Conservation (phyloP, 768 basidiomycete genomes). For the Artomyces pyxidatus region DNA sequence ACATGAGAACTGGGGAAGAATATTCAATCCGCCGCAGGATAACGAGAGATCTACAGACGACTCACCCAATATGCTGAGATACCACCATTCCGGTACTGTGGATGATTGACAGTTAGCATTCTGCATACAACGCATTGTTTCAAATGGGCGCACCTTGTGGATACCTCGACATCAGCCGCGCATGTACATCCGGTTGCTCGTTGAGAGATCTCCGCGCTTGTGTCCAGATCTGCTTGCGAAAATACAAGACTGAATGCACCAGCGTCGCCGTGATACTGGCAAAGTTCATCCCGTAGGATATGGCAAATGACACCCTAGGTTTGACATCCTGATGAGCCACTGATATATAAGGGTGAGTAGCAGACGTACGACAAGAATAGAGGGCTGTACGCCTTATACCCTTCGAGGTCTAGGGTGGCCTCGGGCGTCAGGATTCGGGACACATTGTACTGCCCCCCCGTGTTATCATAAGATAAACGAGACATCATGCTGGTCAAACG, state of each 20-base stretch:
- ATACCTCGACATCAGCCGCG: constrained; percentile 49
- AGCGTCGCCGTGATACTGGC: constrained; percentile 38
- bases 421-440: constrained; percentile 30
- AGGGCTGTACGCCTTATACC: constrained; percentile 36
- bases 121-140: not conserved
- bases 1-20: constrained; percentile 42
- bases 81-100: constrained; percentile 48
- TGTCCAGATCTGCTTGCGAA: constrained; percentile 34
- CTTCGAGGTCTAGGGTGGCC: constrained; percentile 26
- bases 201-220: constrained; percentile 35
- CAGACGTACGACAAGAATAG: constrained; percentile 44
- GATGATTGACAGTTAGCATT: too few species aligned
- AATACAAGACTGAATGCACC: constrained; percentile 38
- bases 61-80: constrained; percentile 31
- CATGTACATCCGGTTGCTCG: constrained; percentile 45
- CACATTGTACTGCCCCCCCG: constrained; percentile 33
- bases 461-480: constrained; percentile 35
- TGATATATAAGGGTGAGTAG: constrained; percentile 43
- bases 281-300: constrained; percentile 71
- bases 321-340: not conserved
- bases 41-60: constrained; percentile 3
- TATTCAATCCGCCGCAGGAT: not conserved
- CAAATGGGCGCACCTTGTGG: constrained; percentile 18
- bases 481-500: constrained; percentile 31
- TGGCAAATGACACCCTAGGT: constrained; percentile 49